Base-by-base conservation (phyloP, 192 early-diverging fungal genomes). In the Entomortierella chlamydospora region DNA sequence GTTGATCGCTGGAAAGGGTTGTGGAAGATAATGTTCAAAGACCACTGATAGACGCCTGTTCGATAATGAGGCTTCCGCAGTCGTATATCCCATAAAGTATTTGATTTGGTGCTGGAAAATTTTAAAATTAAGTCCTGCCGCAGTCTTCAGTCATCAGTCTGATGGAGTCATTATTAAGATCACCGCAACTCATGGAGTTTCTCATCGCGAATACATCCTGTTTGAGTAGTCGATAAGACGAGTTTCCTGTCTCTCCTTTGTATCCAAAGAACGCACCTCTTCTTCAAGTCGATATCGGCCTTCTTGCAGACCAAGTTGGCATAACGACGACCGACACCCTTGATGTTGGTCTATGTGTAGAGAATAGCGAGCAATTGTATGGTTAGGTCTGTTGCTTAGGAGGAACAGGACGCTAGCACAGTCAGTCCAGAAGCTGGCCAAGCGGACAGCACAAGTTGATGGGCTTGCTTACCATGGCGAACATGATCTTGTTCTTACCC, bases 301-400 rank as follows among this genome's bases (percentile, higher is more conserved):
- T 99, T 99, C 94, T 99, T 99, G 90, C 93, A 95, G 64, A 96
- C 96, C 78, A 99, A 82, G 94, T 98, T 99, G 84, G 97, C 90
- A 90, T 97, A 99, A 82, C 97, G 93, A 76, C 96, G 93, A 93
- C 97, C 97, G 65, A 96, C 94, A 93, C 97, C 97, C 92, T 96
- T 95, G 90, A 98, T 97, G 85, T 91, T 87, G 60, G 95, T 97
- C 88, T 79, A 60, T 65, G 28, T 15, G 22, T 31, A 20, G 23
- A 2, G 13, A 68, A 42, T 2, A 17, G 47, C 28, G n/a, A n/a
- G n/a, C n/a, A n/a, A n/a, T n/a, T 37, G 1, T 6, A 42, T 25
- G 10, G 26, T 54, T 57, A 59, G 47, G 50, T 11, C 11, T 51
- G 8, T 54, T 3, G 13, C 25, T 54, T 23, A 12, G 5, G 25